A percentile compares a stretch with the other conserved stretches of the same genome.
Evolutionary conservation across 768 basidiomycete species (phyloP).

Genomic region (Auriscalpium orientale): DNA sequence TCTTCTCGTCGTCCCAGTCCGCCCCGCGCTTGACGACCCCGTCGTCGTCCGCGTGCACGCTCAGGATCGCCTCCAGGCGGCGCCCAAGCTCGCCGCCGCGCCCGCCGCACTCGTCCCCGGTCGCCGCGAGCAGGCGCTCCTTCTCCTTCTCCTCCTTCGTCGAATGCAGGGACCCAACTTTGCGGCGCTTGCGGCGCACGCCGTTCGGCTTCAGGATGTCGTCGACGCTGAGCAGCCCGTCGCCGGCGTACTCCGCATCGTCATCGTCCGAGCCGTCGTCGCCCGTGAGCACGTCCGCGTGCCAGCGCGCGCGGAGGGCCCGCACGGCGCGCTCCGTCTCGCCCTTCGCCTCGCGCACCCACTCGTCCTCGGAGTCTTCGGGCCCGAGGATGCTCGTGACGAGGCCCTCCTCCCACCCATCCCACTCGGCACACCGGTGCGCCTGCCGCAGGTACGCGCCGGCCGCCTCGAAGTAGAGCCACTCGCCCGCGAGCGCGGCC

Average conservation of each 20-base stretch:
- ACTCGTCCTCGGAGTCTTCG: conserved; percentile 63
- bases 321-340: conserved; percentile 20
- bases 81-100: conserved; percentile 72
- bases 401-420: conserved; percentile 86
- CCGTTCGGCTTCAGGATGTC: conserved; percentile 12
- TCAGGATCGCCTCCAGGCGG: conserved; percentile 69
- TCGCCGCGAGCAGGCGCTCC: conserved; percentile 63
- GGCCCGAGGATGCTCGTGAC: conserved; percentile 68
- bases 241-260: conserved; percentile 9
- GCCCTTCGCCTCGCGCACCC: conserved; percentile 41
- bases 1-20: conserved; percentile 6
- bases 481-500: conserved; percentile 50
- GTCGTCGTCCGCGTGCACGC: conserved; percentile 25
- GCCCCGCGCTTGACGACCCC: not conserved
- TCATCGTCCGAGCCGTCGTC: conserved; percentile 3
- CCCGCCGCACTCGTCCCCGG: conserved; percentile 74
- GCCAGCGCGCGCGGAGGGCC: conserved; percentile 6
- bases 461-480: conserved; percentile 64
- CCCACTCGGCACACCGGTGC: conserved; percentile 81
- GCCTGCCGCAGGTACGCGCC: conserved; percentile 66
- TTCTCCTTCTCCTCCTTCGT: conserved; percentile 53
- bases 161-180: conserved; percentile 43
- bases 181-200: conserved; percentile 26
- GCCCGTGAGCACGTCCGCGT: not conserved
- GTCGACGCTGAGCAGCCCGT: conserved; percentile 5